A percentile compares a stretch with the other conserved stretches of the same genome.
phyloP scores from a whole-genome alignment of 257 asterid genomes.

The Buddleja alternifolia region DNA sequence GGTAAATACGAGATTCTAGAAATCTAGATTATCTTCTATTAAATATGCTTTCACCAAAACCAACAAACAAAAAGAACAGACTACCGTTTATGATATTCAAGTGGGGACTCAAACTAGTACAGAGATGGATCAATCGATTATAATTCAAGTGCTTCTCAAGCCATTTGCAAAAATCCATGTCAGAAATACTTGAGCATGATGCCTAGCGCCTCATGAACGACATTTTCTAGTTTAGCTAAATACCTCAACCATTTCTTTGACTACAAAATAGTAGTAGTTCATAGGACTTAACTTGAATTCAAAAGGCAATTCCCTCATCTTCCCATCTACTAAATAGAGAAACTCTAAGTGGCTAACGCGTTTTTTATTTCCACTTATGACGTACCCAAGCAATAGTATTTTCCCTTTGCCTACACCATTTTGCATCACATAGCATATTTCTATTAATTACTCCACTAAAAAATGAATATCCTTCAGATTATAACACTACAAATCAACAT shows the following conservation, averaged over 20 bases:
- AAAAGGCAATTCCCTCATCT: neutral
- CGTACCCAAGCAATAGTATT: neutral
- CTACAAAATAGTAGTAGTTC: neutral
- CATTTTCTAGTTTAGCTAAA: neutral
- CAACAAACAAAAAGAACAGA: neutral
- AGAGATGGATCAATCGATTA: neutral
- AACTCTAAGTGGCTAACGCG: neutral
- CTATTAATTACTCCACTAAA: slow-evolving; percentile 7
- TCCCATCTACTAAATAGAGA: neutral
- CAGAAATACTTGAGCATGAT: neutral
- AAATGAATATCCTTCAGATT: neutral
- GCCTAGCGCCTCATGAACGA: neutral
- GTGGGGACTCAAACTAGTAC: neutral
- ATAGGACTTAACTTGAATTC: neutral
- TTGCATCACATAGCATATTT: neutral
- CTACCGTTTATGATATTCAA: neutral
- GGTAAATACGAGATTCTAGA: neutral
- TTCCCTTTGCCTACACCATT: neutral
- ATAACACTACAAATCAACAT: neutral
- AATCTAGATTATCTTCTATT: neutral
- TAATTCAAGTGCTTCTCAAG: slow-evolving; percentile 11
- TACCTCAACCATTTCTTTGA: neutral
- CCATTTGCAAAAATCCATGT: neutral
- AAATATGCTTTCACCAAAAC: slow-evolving; percentile 6
- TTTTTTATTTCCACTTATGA: slow-evolving; percentile 7